Evolutionary conservation across 768 basidiomycete species (phyloP).

Genomic region (Cyclocybe aegerita): DNA sequence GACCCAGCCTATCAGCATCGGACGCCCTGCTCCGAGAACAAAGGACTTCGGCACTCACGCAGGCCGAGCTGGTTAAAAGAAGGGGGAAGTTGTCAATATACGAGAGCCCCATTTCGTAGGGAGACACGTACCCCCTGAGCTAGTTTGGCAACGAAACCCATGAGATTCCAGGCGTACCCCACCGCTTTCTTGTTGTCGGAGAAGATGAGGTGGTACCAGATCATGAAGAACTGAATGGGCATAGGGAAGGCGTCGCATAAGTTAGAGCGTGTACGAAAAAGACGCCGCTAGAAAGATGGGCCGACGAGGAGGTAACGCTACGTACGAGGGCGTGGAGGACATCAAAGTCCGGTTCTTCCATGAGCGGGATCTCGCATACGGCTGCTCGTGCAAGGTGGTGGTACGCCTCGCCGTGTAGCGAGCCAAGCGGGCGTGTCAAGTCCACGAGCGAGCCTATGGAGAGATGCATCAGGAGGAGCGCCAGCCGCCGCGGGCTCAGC

Average conservation of each 20-base stretch:
- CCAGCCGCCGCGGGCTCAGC: constrained; percentile 64
- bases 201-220: constrained; percentile 73
- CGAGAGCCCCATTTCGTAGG: constrained; percentile 3
- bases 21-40: too few relatives aligned
- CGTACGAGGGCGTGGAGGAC: constrained; percentile 64
- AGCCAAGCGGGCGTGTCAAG: constrained; percentile 52
- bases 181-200: constrained; percentile 73
- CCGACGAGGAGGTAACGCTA: constrained; percentile 3
- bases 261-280: background rate
- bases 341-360: constrained; percentile 75
- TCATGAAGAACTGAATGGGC: constrained; percentile 54
- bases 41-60: constrained; percentile 43
- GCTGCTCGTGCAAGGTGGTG: constrained; percentile 67
- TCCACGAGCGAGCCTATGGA: constrained; percentile 73
- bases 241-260: background rate
- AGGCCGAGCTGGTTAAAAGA: constrained; percentile 53
- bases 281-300: background rate
- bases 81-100: constrained; percentile 6
- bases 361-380: constrained; percentile 71
- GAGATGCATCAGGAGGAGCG: constrained; percentile 69
- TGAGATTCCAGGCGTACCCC: constrained; percentile 73
- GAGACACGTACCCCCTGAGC: constrained; percentile 61
- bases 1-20: background rate
- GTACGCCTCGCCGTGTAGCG: constrained; percentile 61
- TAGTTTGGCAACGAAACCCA: constrained; percentile 73